Percentiles rank a stretch among this genome's conserved stretches.
phyloP scores from a whole-genome alignment of 2,329 filamentous ascomycete genomes.

The Colletotrichum theobromicola region DNA sequence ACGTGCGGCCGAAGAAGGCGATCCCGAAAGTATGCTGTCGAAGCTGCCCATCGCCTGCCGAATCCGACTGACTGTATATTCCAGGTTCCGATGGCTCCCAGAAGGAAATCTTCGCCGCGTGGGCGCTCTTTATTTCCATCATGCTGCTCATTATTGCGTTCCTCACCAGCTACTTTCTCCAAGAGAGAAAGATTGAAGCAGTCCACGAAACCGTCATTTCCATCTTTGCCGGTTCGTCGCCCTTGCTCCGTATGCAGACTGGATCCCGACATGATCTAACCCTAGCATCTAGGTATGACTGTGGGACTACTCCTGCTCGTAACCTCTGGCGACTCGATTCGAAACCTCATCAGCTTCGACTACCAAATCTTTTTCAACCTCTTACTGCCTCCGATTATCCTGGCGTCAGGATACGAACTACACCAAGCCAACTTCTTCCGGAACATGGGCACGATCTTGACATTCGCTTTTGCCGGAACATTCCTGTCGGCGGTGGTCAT shows the following conservation, averaged over 20 bases:
- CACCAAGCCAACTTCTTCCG: conserved; percentile 99
- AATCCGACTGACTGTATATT: conserved; percentile 13
- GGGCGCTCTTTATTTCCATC: conserved; percentile 97
- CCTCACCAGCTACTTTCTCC: conserved; percentile 95
- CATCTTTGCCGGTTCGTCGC: conserved; percentile 82
- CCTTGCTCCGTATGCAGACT: not conserved
- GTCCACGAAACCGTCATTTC: conserved; percentile 98
- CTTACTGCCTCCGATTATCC: conserved; percentile 95
- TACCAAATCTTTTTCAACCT: conserved; percentile 99
- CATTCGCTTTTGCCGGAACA: conserved; percentile 95
- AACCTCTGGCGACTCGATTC: conserved; percentile 81
- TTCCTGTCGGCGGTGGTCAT: conserved; percentile 97
- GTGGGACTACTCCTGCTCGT: conserved; percentile 89
- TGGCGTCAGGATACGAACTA: conserved; percentile 95
- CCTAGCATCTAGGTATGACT: conserved; percentile 75
- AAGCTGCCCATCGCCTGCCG: not conserved
- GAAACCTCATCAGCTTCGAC: conserved; percentile 93
- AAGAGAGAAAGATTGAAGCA: conserved; percentile 95
- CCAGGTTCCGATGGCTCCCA: conserved; percentile 47
- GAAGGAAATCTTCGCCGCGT: conserved; percentile 95
- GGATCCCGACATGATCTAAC: not conserved
- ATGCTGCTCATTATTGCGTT: conserved; percentile 92
- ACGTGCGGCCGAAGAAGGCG: conserved; percentile 18
- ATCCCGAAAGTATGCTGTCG: conserved; percentile 15
- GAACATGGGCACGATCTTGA: conserved; percentile 95